Evolutionary conservation across 495 filamentous ascomycete genomes (phyloP).

Genomic region (Extremus antarcticus): DNA sequence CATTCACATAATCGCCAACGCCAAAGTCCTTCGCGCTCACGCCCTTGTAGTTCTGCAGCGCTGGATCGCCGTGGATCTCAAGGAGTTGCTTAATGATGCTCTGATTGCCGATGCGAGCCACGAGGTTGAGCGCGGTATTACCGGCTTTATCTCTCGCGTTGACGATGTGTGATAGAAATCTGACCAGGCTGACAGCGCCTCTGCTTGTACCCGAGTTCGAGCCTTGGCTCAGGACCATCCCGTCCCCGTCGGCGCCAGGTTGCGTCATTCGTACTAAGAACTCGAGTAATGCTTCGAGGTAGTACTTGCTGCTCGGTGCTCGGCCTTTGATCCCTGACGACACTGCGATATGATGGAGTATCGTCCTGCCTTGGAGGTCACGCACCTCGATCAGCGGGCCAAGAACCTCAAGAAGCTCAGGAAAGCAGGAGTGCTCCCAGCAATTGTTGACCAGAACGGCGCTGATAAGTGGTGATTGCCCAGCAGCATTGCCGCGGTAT

Average conservation of each 20-base stretch:
- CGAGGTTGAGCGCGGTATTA: conserved; percentile 89
- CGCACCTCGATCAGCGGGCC: conserved; percentile 83
- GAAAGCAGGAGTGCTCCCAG: conserved; percentile 67
- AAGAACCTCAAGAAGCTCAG: conserved; percentile 76
- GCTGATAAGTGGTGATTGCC: conserved; percentile 85
- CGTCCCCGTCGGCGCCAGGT: conserved; percentile 23
- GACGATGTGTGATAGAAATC: conserved; percentile 92
- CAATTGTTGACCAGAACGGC: conserved; percentile 84
- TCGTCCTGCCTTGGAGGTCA: conserved; percentile 79
- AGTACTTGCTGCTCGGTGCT: conserved; percentile 74
- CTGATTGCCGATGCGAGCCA: conserved; percentile 76
- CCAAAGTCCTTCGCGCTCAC: conserved; percentile 84
- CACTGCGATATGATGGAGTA: conserved; percentile 90
- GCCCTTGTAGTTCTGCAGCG: conserved; percentile 79
- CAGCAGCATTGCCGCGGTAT: conserved; percentile 70
- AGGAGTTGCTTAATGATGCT: conserved; percentile 86
- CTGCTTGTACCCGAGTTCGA: conserved; percentile 14
- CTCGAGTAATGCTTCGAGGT: conserved; percentile 83
- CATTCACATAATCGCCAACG: conserved; percentile 44
- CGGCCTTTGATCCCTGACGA: conserved; percentile 87
- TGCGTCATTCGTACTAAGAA: conserved; percentile 62
- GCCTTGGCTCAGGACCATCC: conserved; percentile 11
- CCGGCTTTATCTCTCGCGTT: conserved; percentile 85
- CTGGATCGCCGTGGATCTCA: conserved; percentile 83
- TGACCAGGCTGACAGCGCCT: conserved; percentile 67